Base-by-base conservation (phyloP, 139 green algal species). In the Deuterostichococcus epilithicus region DNA sequence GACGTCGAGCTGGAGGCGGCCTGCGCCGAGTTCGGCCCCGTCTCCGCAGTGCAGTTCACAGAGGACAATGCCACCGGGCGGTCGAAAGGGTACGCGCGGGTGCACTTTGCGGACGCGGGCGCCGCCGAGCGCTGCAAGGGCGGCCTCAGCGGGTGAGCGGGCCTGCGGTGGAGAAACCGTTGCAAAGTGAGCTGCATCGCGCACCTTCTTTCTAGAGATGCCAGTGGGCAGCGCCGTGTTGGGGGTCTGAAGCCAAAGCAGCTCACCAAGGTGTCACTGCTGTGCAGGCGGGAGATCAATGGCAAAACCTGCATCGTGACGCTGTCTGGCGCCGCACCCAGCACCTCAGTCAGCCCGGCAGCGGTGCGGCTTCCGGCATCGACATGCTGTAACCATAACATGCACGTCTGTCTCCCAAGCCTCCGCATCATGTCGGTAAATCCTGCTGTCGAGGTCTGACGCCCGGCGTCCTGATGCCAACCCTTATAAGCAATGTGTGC, bases 21-120 rank as follows among this genome's bases (percentile, higher is more conserved):
- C 20, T 90, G 80, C 42, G 74, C 75, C 0, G 73, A 87, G 47
- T 94, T 90, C 66, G 93, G 93, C 8, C 32, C 33, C 4, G 74
- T 97, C 22, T 44, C 63, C 36, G 52, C 71, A 30, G 42, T 97
- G 38, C 78, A 85, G 33, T 96, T 97, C 77, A 86, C 95, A 35
- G 91, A 96, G 76, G 94, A 98, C 44, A 91, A 92, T 15, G 72
- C 82, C 5, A 97, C 77, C 28, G 94, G 93, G 32, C 94, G 94
- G 79, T 95, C 86, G 63, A 92, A 92, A 72, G 94, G 94, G 18
- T 92, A 90, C 45, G 90, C 83, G 0, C 72, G 94, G 26, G 88
- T 97, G n/a, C 86, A 92, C 35, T 94, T 94, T 76, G 77, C n/a
- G 0, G 78, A 84, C 0, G 28, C 72, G 1, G 82, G 87, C 32